Evolutionary conservation across 2,329 filamentous ascomycete species (phyloP).

Genomic region (Colletotrichum sp.): DNA sequence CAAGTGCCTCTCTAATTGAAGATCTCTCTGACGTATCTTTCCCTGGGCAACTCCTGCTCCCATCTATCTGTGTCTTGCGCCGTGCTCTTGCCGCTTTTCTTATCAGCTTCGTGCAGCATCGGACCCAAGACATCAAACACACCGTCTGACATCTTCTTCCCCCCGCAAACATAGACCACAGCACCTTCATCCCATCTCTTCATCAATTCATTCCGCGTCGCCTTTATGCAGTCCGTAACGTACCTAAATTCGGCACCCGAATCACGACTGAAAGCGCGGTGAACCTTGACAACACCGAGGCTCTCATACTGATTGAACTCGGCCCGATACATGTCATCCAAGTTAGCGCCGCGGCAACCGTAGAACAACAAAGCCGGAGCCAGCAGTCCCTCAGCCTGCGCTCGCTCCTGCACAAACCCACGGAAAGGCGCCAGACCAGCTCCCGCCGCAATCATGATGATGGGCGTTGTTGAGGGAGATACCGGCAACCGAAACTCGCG

Average conservation of each 20-base stretch:
- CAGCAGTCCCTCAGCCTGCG: slow-evolving; percentile 18
- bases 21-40: background rate
- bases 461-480: background rate
- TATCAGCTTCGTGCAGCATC: background rate
- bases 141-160: background rate
- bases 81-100: background rate
- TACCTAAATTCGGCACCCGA: background rate
- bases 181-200: background rate
- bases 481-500: background rate
- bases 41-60: background rate
- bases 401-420: background rate
- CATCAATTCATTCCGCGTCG: background rate
- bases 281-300: background rate
- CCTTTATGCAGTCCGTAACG: background rate
- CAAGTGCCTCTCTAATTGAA: background rate
- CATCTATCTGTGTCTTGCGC: background rate
- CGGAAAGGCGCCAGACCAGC: background rate
- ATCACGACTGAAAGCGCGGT: background rate
- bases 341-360: background rate
- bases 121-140: background rate
- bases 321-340: background rate
- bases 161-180: background rate
- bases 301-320: background rate
- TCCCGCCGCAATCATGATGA: background rate
- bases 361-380: background rate